Evolutionary conservation across 768 basidiomycete genomes (phyloP), one percentile per base, ranked within the genome.

Genomic region (Gloeophyllum trabeum): DNA sequence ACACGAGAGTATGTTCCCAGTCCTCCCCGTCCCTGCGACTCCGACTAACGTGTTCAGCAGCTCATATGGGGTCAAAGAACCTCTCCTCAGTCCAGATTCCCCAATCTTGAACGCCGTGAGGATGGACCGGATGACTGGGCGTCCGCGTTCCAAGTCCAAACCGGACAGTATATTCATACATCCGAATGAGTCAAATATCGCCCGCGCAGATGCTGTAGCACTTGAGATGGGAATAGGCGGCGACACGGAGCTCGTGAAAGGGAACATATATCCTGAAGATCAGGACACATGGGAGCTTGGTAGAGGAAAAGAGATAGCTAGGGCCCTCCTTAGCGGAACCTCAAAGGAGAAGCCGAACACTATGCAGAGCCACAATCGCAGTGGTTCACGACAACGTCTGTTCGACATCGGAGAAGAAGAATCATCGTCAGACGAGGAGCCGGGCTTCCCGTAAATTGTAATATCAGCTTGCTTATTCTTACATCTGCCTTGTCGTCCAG

Each of bases 161-260:
- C 76, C 79, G 2, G 70, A 70, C 7, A 59, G 54, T 26, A 75
- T 81, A 40, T 75, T 73, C 49, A 80, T 81, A 39, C 79, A 81
- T 50, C 79, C 81, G 2, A 57, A 56, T 34, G 55, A 76, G 34
- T 80, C 78, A 26, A 81, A 80, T 52, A 51, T 79, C 46, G 78
- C 77, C 4, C 76, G 80, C 25, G 80, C 80, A 2, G 79, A 82
- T 45, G 75, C 71, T 6, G 66, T 60, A n/a, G 76, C 76, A 0
- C 54, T 71, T 36, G 67, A 75, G 49, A 58, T 78, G 24, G 79
- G 76, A 19, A 46, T 79, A 14, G 56, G 56, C 3, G 63, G 67
- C 18, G 66, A 71, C 44, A 70, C 73, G 5, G 71, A 76, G 25
- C 60, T 62, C 19, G 71, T 71, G 4, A 57, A 63, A 43, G 65